Evolutionary conservation across 495 filamentous ascomycete genomes (phyloP).

Genomic region (Chaetomium cochliodes): DNA sequence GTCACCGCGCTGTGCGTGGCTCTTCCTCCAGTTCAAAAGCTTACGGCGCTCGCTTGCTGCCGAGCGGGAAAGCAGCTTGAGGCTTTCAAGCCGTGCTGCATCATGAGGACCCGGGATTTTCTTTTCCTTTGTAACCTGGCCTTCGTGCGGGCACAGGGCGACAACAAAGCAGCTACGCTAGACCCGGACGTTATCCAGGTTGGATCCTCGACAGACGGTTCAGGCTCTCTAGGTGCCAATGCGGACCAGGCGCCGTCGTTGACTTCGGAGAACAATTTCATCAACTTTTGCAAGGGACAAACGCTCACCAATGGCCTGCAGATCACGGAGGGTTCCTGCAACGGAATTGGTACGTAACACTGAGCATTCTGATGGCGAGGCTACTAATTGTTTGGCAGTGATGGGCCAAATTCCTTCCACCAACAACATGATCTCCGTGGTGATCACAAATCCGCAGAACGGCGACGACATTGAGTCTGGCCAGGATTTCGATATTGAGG

Average conservation of each 20-base stretch:
- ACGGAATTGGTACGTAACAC: conserved; percentile 49
- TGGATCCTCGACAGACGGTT: conserved; percentile 31
- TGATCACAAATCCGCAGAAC: conserved; percentile 50
- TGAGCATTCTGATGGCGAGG: neutral
- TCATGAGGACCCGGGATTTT: conserved; percentile 23
- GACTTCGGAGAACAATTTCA: conserved; percentile 50
- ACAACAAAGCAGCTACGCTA: conserved; percentile 23
- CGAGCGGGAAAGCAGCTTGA: neutral
- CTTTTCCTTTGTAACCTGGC: conserved; percentile 23
- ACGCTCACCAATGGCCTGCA: conserved; percentile 55
- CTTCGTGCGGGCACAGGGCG: conserved; percentile 25
- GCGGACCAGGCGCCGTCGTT: conserved; percentile 30
- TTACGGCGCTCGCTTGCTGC: neutral
- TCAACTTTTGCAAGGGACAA: conserved; percentile 55
- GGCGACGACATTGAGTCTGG: conserved; percentile 42
- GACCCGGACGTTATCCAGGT: conserved; percentile 28
- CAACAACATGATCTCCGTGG: conserved; percentile 57
- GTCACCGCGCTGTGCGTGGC: conserved; percentile 4
- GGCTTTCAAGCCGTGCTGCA: conserved; percentile 11
- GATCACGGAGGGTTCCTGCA: conserved; percentile 52
- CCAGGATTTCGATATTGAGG: conserved; percentile 49
- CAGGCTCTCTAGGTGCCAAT: conserved; percentile 28
- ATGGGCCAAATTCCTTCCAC: conserved; percentile 62
- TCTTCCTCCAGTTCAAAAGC: neutral
- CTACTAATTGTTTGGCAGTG: conserved; percentile 32